Base-by-base conservation (phyloP, 345 rosid genomes). In the Linum lewisii region DNA sequence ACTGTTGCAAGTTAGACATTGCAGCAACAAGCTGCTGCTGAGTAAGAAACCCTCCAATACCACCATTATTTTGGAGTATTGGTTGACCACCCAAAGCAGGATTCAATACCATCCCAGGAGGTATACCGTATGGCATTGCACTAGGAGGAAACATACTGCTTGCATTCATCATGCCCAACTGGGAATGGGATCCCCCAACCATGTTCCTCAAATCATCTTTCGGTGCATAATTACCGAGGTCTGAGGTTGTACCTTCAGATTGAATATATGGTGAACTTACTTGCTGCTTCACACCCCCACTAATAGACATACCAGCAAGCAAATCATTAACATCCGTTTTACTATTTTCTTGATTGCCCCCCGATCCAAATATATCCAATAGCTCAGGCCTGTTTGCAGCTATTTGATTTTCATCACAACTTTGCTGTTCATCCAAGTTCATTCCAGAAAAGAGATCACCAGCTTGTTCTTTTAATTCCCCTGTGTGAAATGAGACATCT, bases 11-110 rank as follows among this genome's bases (percentile, higher is more conserved):
- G 74, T 75, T 88, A 51, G 96, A 70, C 75, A 84, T 74, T 55
- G 86, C 68, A 21, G 96, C 87, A 52, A 92, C 88, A 63, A 81
- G 74, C 61, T 89, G 96, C 71, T 89, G 97, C 65, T 87, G 97
- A 66, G 85, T 79, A 71, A 87, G 61, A 64, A 83, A 67, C 73
- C 51, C 82, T 26, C 84, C 84, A 91, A 84, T 82, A 32, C 85
- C 83, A 76, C 77, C 80, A 61, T 84, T 84, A 70, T 77, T 82
- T 62, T 77, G 58, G 13, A 82, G 84, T 62, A 78, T 59, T 15
- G 83, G 82, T 25, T 89, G 96, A 69, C 87, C 62, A 55, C 75
- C 68, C 72, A 87, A 78, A 25, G 84, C 74, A 54, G 84, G 79
- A 77, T 87, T 85, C 63, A 84, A 68, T 79, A 81, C 78, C 63